A percentile compares a stretch with the other conserved stretches of the same genome.
Evolutionary conservation across 352 stramenopile genomes (phyloP).

Genomic region (Phytopythium sindhum): DNA sequence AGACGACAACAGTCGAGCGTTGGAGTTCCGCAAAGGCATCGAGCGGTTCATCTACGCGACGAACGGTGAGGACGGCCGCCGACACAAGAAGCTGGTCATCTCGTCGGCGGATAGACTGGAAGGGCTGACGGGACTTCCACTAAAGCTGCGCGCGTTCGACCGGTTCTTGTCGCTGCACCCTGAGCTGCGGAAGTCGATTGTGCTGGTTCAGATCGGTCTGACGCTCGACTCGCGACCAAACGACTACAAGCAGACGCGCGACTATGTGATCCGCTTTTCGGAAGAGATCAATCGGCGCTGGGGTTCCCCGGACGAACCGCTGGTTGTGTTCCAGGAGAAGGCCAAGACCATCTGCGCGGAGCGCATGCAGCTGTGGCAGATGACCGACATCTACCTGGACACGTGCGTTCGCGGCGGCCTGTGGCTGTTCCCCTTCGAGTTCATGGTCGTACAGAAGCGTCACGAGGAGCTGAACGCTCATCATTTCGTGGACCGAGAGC

Average conservation of each 20-base stretch:
- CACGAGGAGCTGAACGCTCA: constrained; percentile 38
- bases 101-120: constrained; percentile 94
- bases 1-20: constrained; percentile 19
- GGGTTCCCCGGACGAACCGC: constrained; percentile 39
- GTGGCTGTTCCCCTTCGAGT: constrained; percentile 76
- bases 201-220: constrained; percentile 78
- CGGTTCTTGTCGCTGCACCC: constrained; percentile 91
- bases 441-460: constrained; percentile 61
- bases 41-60: constrained; percentile 32
- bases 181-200: constrained; percentile 54
- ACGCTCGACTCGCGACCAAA: constrained; percentile 77
- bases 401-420: constrained; percentile 64
- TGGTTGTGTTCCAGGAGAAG: constrained; percentile 78
- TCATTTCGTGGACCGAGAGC: constrained; percentile 15
- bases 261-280: constrained; percentile 90
- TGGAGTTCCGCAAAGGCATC: constrained; percentile 31
- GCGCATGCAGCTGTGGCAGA: constrained; percentile 61
- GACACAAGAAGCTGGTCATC: constrained; percentile 66
- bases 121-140: constrained; percentile 93
- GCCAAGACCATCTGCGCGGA: constrained; percentile 61
- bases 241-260: constrained; percentile 92
- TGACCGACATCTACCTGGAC: constrained; percentile 70
- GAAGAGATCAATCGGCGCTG: constrained; percentile 90
- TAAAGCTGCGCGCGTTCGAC: constrained; percentile 97
- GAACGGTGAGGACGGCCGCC: constrained; percentile 9